Base-by-base conservation (phyloP, 495 filamentous ascomycete genomes). In the Xylaria cubensis region DNA sequence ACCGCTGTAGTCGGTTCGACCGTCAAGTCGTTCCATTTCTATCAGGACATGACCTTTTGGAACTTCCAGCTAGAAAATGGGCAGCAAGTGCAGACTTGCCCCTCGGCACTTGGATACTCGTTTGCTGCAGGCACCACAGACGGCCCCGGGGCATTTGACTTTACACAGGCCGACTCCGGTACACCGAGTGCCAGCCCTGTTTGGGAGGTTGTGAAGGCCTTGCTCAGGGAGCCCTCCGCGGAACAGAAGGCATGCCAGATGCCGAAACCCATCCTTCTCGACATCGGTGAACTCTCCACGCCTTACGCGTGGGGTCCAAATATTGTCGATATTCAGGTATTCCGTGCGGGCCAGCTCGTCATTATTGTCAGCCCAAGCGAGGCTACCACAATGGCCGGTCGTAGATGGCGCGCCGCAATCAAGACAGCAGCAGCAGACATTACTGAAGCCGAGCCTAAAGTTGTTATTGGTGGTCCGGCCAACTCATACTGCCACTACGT, bases 401-500 rank as follows among this genome's bases (percentile, higher is more conserved):
- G 96, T 15, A 88, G 96, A 29, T 99, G 96, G 96, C 91, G 90
- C 77, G 87, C 88, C 64, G 92, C 94, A 19, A 87, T 98, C 56
- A 84, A 88, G 29, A 80, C 85, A 7, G 88, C 84, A 6, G 86
- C 86, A 2, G 71, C 77, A 1, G 69, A 67, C 2, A 26, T 81
- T 17, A 78, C 81, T 34, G 72, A 72, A 55, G 74, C 73, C 1
- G 83, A 83, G 12, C 87, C 87, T 1, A 78, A 80, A 15, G 87
- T 88, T 8, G 91, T 98, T 17, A 84, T 99, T 24, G 94, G 95
- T 26, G 94, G 93, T 3, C 96, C 96, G 1, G 93, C 95, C 1
- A 99, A 99, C 80, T 93, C 90, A 29, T 99, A 99, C 79, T 90
- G 94, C 3, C 96, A 99, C 78, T 99, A 99, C 80, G 89, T 94